Evolutionary conservation across 306 rosid species (phyloP), one percentile per base, ranked within the genome.

Genomic region (Hylodesmum podocarpum): DNA sequence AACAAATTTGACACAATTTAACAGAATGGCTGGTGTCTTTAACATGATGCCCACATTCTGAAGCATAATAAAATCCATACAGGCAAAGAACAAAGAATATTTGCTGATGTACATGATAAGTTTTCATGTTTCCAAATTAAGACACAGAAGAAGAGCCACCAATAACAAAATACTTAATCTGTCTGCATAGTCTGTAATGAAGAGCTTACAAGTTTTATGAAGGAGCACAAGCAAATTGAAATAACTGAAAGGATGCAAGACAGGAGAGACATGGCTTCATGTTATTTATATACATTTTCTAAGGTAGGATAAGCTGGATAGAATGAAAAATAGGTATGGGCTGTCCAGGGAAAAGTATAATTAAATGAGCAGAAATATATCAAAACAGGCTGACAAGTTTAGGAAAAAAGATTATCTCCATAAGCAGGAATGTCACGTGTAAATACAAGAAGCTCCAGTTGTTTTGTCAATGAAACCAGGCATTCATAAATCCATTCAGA

Each of bases 381-480:
- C 50, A 84, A 50, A 50, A 78, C 36, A 33, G 25, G 47, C 41
- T 36, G 55, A 39, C 64, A 77, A 67, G 62, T 36, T 84, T 54
- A 81, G 69, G 78, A 68, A 37, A 41, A 24, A 59, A 27, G 2
- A 36, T 25, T 55, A 69, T 73, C 67, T 62, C 47, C 75, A 24
- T 18, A 19, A 24, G 41, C 28, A 22, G 47, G 63, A 74, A 69
- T 12, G 39, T 72, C 79, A 21, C 31, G 66, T 27, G 78, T 47
- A 39, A 62, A 67, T 44, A 66, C 79, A 57, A 41, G 75, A 41
- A 78, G 79, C 82, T 84, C 85, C 44, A 66, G 36, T 75, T 89
- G 90, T 66, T 80, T 83, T 64, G 90, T 87, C 82, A 89, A 81
- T 19, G 81, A 75, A 78, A 72, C 75, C 79, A 92, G 78, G 72